Conservation (phyloP, 1,284 basidiomycete genomes). For the Cystobasidiaceae sp. region DNA sequence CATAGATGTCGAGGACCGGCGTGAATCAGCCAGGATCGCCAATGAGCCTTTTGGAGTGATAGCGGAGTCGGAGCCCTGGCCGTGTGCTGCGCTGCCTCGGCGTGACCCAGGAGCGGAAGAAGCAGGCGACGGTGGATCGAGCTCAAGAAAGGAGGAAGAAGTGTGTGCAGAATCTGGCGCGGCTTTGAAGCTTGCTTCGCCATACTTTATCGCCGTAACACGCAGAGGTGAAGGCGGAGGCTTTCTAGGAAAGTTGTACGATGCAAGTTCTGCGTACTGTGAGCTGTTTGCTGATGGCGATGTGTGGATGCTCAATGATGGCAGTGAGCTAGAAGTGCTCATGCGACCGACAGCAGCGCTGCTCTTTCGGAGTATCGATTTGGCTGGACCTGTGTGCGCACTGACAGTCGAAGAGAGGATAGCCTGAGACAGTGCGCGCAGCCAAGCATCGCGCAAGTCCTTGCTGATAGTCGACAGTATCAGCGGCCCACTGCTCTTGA, state of each 20-base stretch:
- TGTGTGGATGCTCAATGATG: too few relatives aligned
- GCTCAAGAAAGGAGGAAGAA: slow-evolving; percentile 17
- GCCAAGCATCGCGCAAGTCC: slow-evolving; percentile 13
- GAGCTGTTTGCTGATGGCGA: too few relatives aligned
- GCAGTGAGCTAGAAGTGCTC: too few relatives aligned
- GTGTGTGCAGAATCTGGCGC: background rate
- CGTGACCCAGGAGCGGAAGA: background rate
- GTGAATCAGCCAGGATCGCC: too few relatives aligned
- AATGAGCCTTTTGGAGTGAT: too few relatives aligned
- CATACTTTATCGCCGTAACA: background rate
- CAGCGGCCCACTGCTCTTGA: background rate
- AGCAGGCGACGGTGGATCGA: slow-evolving; percentile 3
- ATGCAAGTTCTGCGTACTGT: background rate
- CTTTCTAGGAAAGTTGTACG: slow-evolving; percentile 5
- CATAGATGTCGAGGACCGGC: background rate
- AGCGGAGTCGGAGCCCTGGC: too few relatives aligned
- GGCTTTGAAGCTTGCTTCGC: too few relatives aligned
- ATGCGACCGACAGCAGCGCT: too few relatives aligned
- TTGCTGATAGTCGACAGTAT: slow-evolving; percentile 18
- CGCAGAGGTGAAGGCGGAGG: slow-evolving; percentile 12
- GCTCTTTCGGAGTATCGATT: too few relatives aligned
- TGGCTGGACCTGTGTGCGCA: too few relatives aligned
- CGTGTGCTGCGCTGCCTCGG: background rate
- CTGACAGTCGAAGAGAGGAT: too few relatives aligned
- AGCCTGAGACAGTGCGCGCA: slow-evolving; percentile 1